Evolutionary conservation across 2,329 filamentous ascomycete genomes (phyloP).

Genomic region (Raffaelea albimanens): DNA sequence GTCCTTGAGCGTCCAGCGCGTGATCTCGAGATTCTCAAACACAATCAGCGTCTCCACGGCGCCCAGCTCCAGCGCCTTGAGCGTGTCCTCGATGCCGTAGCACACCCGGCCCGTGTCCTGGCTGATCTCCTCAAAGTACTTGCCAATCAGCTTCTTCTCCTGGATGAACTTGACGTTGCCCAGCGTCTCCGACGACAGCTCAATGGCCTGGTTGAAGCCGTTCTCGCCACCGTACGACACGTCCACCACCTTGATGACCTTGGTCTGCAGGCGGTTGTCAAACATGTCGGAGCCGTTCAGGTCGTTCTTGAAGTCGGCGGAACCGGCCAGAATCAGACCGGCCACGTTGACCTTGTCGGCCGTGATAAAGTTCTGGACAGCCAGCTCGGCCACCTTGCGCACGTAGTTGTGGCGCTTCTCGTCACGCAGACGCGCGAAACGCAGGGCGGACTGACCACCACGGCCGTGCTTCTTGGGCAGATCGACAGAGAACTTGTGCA

Average conservation of each 20-base stretch:
- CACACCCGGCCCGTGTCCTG: constrained; percentile 95
- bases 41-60: constrained; percentile 92
- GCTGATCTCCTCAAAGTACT: constrained; percentile 98
- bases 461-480: constrained; percentile 99
- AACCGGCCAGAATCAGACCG: constrained; percentile 89
- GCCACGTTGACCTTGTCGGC: constrained; percentile 97
- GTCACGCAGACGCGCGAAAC: constrained; percentile 98
- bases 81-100: constrained; percentile 95
- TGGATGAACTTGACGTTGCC: constrained; percentile 99
- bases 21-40: constrained; percentile 94
- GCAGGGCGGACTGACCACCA: constrained; percentile 98
- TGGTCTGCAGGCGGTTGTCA: constrained; percentile 78
- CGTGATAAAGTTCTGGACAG: constrained; percentile 98
- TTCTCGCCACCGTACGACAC: constrained; percentile 99
- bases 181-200: constrained; percentile 86
- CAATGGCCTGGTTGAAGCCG: constrained; percentile 99
- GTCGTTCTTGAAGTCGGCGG: constrained; percentile 99
- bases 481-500: constrained; percentile 98
- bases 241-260: constrained; percentile 99
- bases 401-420: constrained; percentile 99
- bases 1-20: constrained; percentile 80
- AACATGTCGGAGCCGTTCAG: constrained; percentile 97
- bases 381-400: constrained; percentile 94
- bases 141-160: constrained; percentile 99
- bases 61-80: constrained; percentile 93